phyloP scores from a whole-genome alignment of 805 yeast species.

The Kazachstania taianensis region DNA sequence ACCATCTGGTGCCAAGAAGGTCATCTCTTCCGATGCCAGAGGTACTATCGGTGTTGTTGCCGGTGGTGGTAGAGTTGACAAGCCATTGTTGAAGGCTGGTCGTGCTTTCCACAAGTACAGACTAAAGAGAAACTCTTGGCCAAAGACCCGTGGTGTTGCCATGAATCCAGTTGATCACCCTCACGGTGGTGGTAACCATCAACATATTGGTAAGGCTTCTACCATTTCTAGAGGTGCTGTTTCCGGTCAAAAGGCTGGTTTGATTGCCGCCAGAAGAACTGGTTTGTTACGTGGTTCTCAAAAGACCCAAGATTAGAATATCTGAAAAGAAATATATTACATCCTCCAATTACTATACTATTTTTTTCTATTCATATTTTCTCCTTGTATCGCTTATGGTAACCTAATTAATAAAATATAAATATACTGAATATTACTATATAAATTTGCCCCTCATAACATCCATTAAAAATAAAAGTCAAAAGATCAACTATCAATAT shows the following conservation, averaged over 20 bases:
- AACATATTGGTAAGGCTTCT: constrained; percentile 99
- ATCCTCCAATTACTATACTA: constrained; percentile 10
- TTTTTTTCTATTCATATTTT: constrained; percentile 4
- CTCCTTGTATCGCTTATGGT: not conserved
- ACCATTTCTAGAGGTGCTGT: constrained; percentile 99
- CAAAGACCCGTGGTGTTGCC: constrained; percentile 99
- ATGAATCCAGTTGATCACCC: constrained; percentile 99
- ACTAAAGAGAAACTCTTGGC: constrained; percentile 99
- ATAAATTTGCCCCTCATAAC: constrained; percentile 5
- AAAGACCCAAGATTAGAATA: constrained; percentile 66
- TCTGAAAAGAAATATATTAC: too few relatives aligned
- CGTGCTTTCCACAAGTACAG: constrained; percentile 99
- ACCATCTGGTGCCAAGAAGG: constrained; percentile 98
- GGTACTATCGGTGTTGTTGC: constrained; percentile 99
- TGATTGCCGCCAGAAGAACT: constrained; percentile 99
- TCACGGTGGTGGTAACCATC: constrained; percentile 99
- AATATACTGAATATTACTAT: not conserved
- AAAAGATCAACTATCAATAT: not conserved
- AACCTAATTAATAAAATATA: not conserved
- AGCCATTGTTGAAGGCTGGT: constrained; percentile 99
- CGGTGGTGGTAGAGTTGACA: constrained; percentile 99
- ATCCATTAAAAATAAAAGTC: constrained; percentile 5
- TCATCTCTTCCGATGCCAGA: constrained; percentile 91
- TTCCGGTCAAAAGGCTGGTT: constrained; percentile 99
- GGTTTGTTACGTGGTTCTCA: constrained; percentile 99